Base-by-base conservation (phyloP, 164 flowering plant species). In the Aristolochia californica region DNA sequence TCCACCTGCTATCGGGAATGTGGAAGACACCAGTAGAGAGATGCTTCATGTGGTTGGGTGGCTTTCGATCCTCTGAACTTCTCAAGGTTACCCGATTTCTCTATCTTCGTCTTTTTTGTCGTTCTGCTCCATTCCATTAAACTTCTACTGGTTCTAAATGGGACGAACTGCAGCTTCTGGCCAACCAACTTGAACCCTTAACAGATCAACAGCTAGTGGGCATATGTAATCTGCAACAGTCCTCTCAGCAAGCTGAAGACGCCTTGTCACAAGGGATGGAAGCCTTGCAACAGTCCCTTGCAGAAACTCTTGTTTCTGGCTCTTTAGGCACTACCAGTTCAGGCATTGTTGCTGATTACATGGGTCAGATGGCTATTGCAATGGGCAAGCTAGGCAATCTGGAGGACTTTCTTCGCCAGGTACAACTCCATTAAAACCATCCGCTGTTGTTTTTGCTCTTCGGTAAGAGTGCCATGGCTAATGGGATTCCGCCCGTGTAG, bases 181-280 rank as follows among this genome's bases (percentile, higher is more conserved):
- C 78, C 24, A 79, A 68, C 72, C 86, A 84, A 45, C 78, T 91
- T 5, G 95, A 86, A 60, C 98, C 98, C 7, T 69, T 91, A 45
- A 84, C 94, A 43, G 97, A 91, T 56, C 94, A 80, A 54, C 97
- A 91, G 70, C 61, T 87, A 72, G 68, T 84, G 76, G 89, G 89
- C 48, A 70, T 87, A 47, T 83, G 88, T 62, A 87, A 87, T 70
- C 75, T 91, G 47, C 97, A 85, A 71, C 95, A 85, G 62, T 87
- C 94, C 23, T 82, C 88, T 16, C 91, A 83, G 60, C 87, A 87
- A 67, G 96, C 89, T 25, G 98, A 91, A 72, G 98, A 91, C 64
- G 96, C 98, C 21, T 67, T 91, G 56, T 84, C 98, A 0, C 93
- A 91, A 68, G 98, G 98, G 25, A 81, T 91, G 95, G 98, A 91